Evolutionary conservation across 345 rosid genomes (phyloP).

Genomic region (Dipteronia dyeriana): DNA sequence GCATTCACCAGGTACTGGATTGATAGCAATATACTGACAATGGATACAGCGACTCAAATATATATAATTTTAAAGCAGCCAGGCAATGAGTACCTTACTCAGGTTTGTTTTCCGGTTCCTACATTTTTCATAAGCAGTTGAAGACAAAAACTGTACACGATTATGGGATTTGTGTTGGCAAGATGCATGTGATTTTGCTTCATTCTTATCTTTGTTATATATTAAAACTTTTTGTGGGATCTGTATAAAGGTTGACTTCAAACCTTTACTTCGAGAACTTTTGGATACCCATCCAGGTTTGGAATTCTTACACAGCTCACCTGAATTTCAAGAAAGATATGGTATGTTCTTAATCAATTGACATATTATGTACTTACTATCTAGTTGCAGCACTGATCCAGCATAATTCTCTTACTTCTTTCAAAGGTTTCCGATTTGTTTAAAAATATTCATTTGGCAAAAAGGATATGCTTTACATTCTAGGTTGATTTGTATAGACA

Average conservation of each 20-base stretch:
- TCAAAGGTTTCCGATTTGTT: neutral
- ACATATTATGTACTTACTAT: neutral
- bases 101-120: constrained; percentile 47
- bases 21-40: constrained; percentile 61
- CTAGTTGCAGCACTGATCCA: neutral
- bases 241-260: constrained; percentile 75
- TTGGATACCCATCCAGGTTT: constrained; percentile 83
- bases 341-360: constrained; percentile 46
- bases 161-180: constrained; percentile 4
- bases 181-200: neutral
- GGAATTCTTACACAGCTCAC: constrained; percentile 72
- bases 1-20: constrained; percentile 76
- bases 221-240: constrained; percentile 10
- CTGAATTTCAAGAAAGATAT: constrained; percentile 93
- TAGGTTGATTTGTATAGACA: neutral
- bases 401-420: neutral
- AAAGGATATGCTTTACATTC: neutral
- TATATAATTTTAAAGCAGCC: constrained; percentile 75
- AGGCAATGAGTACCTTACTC: constrained; percentile 62
- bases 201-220: constrained; percentile 14
- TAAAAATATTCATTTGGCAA: neutral
- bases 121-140: constrained; percentile 1
- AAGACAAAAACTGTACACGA: neutral
- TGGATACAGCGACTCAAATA: constrained; percentile 68
- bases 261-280: constrained; percentile 79